Conservation (phyloP, 257 asterid genomes). For the Scutellaria galericulata region DNA sequence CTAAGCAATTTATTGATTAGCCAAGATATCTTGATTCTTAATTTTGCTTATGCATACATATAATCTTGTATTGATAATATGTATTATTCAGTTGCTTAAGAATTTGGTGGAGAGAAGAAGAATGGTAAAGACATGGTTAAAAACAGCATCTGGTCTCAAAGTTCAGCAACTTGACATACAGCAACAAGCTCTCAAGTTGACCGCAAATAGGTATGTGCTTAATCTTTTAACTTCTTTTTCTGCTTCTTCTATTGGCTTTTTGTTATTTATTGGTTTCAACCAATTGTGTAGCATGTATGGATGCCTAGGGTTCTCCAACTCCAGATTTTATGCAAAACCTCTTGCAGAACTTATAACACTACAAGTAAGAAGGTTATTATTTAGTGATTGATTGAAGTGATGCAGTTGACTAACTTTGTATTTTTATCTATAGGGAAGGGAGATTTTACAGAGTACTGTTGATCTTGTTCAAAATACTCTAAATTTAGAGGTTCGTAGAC, state of each 20-base stretch:
- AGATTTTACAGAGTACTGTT: slow-evolving; percentile 90
- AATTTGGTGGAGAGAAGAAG: slow-evolving; percentile 88
- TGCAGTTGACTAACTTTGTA: slow-evolving; percentile 37
- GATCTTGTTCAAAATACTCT: slow-evolving; percentile 85
- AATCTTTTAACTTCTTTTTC: slow-evolving; percentile 23
- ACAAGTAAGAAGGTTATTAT: slow-evolving; percentile 58
- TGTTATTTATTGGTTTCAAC: slow-evolving; percentile 34
- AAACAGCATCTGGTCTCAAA: slow-evolving; percentile 85
- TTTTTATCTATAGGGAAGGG: slow-evolving; percentile 79
- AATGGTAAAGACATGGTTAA: slow-evolving; percentile 75
- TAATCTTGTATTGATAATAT: slow-evolving; percentile 21
- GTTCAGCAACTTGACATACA: slow-evolving; percentile 92
- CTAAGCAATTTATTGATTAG: slow-evolving; percentile 22
- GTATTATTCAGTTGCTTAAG: slow-evolving; percentile 70
- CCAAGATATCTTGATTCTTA: slow-evolving; percentile 22
- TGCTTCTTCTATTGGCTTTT: slow-evolving; percentile 36
- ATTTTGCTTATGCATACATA: slow-evolving; percentile 7
- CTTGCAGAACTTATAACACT: slow-evolving; percentile 93
- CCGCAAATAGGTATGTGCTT: slow-evolving; percentile 87
- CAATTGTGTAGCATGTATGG: slow-evolving; percentile 83
- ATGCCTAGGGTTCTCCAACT: slow-evolving; percentile 93
- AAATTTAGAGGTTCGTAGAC: slow-evolving; percentile 73
- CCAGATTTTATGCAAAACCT: slow-evolving; percentile 96
- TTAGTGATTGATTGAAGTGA: slow-evolving; percentile 29
- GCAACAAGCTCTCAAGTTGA: slow-evolving; percentile 95